Evolutionary conservation across 2,329 filamentous ascomycete species (phyloP).

Genomic region (Delphinella strobiligena): DNA sequence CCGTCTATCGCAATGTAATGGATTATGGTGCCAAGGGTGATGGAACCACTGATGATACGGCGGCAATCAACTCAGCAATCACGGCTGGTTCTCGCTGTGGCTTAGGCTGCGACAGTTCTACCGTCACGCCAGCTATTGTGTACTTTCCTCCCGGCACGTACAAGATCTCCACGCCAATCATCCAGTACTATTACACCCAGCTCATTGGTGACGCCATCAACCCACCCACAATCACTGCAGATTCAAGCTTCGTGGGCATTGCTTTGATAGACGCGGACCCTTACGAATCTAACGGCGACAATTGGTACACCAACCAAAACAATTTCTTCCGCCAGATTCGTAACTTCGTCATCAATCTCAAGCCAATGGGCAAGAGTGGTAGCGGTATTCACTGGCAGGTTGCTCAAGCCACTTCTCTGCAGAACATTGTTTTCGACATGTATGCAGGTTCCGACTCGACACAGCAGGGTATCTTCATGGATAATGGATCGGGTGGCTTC

Average conservation of each 20-base stretch:
- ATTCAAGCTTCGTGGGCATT: constrained; percentile 61
- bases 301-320: constrained; percentile 43
- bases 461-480: constrained; percentile 49
- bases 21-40: constrained; percentile 39
- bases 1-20: constrained; percentile 42
- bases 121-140: constrained; percentile 70
- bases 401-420: constrained; percentile 45
- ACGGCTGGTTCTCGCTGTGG: constrained; percentile 69
- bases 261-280: constrained; percentile 82
- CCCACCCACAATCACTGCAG: constrained; percentile 46
- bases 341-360: constrained; percentile 41
- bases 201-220: constrained; percentile 69
- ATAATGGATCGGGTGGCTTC: constrained; percentile 49
- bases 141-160: constrained; percentile 91
- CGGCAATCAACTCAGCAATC: constrained; percentile 76
- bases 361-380: constrained; percentile 21
- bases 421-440: constrained; percentile 51
- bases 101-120: constrained; percentile 68
- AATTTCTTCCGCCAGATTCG: constrained; percentile 45
- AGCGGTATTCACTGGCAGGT: constrained; percentile 42
- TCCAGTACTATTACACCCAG: constrained; percentile 88
- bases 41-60: constrained; percentile 69
- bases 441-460: constrained; percentile 31
- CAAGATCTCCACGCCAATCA: constrained; percentile 62
- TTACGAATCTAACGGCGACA: constrained; percentile 48